A percentile compares a stretch with the other conserved stretches of the same genome.
Evolutionary conservation across 805 yeast species (phyloP).

Genomic region (Monosporozyma solicola): DNA sequence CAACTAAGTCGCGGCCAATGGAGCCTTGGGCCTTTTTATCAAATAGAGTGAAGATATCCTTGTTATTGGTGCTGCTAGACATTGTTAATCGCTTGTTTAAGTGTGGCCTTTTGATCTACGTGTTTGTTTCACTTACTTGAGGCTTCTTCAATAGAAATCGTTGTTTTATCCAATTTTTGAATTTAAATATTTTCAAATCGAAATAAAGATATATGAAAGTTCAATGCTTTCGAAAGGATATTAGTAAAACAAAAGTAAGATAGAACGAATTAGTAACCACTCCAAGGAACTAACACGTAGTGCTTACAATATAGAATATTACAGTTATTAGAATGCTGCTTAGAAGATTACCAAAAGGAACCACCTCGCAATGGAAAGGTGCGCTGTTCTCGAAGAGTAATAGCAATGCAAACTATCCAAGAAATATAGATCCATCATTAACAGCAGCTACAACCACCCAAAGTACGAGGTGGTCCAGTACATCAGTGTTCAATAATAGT

Average conservation of each 20-base stretch:
- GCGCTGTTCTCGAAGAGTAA: background rate
- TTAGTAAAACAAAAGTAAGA: background rate
- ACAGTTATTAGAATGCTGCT: background rate
- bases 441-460: background rate
- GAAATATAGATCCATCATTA: background rate
- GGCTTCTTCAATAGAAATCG: background rate
- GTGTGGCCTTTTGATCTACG: background rate
- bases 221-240: background rate
- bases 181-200: background rate
- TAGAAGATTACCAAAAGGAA: background rate
- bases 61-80: conserved; percentile 29
- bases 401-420: background rate
- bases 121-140: background rate
- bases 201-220: background rate
- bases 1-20: conserved; percentile 75
- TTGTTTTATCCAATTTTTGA: background rate
- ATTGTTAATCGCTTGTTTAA: background rate
- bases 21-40: conserved; percentile 94
- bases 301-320: background rate
- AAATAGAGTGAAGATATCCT: conserved; percentile 93
- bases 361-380: background rate
- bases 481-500: background rate
- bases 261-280: background rate
- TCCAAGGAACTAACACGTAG: too few relatives aligned
- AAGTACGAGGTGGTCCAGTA: background rate